Percentiles rank a stretch among this genome's conserved stretches.
Evolutionary conservation across 345 rosid genomes (phyloP).

Genomic region (Moricandia moricandioides): DNA sequence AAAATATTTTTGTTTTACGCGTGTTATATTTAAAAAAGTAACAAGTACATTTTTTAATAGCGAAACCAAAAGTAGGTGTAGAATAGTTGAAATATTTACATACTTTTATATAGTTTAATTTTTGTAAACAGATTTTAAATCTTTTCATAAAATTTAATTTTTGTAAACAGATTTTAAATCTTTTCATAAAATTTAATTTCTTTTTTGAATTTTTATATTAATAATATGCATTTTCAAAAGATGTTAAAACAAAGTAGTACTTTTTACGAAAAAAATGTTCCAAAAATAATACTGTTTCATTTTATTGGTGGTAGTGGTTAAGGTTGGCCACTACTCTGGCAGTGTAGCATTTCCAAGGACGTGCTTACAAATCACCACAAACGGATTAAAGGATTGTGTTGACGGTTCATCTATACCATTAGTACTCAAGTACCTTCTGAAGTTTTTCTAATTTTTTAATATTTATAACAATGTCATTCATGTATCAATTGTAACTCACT

Average conservation of each 20-base stretch:
- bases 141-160: background rate
- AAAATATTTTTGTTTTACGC: background rate
- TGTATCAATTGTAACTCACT: no score
- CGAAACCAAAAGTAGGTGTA: background rate
- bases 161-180: background rate
- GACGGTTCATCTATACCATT: background rate
- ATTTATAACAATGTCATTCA: no score
- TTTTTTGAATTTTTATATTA: background rate
- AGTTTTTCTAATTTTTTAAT: no score
- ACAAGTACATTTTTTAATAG: background rate
- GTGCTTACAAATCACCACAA: background rate
- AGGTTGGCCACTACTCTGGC: conserved; percentile 14
- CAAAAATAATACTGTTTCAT: no score
- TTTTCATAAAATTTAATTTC: background rate
- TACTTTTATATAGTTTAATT: background rate
- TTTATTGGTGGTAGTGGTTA: background rate
- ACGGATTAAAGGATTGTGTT: background rate
- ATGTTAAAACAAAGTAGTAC: no score
- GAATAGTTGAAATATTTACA: background rate
- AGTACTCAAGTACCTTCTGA: no score
- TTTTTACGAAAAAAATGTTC: no score
- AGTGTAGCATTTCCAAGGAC: background rate
- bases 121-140: background rate
- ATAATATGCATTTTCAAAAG: background rate
- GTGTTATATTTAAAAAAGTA: background rate